Evolutionary conservation across 2,329 filamentous ascomycete genomes (phyloP).

Genomic region (Ceratocystis diversiconidia): DNA sequence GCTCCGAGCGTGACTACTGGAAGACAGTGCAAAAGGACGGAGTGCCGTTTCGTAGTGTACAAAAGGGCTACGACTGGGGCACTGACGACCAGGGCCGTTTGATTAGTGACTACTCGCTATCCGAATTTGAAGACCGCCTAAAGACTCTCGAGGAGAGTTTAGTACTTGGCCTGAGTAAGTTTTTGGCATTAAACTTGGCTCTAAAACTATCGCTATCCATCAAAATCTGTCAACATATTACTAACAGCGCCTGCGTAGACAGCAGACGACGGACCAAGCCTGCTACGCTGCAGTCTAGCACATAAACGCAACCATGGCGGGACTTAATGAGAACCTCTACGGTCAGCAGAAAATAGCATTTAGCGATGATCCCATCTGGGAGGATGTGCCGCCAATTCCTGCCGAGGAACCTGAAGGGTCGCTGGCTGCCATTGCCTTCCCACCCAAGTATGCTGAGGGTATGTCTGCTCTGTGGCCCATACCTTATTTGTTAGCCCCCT

Average conservation of each 20-base stretch:
- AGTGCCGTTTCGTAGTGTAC: constrained; percentile 34
- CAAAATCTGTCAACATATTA: too few relatives aligned
- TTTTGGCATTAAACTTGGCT: constrained; percentile 19
- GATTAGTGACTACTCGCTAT: constrained; percentile 34
- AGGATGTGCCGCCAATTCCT: constrained; percentile 68
- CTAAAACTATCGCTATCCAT: too few relatives aligned
- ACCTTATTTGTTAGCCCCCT: constrained; percentile 13
- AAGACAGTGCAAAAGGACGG: constrained; percentile 39
- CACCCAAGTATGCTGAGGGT: constrained; percentile 74
- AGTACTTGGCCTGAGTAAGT: constrained; percentile 27
- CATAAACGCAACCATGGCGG: constrained; percentile 35
- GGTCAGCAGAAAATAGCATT: constrained; percentile 33
- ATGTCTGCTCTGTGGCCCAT: constrained; percentile 19
- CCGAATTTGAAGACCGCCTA: constrained; percentile 32
- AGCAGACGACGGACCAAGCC: constrained; percentile 2
- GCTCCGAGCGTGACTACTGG: constrained; percentile 44
- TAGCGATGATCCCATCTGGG: constrained; percentile 59
- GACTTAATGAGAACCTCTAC: constrained; percentile 38
- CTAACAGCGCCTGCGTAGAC: constrained; percentile 1
- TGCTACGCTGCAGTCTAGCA: not conserved
- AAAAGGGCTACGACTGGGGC: constrained; percentile 31
- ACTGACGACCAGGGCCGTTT: constrained; percentile 36
- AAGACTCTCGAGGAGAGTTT: constrained; percentile 32
- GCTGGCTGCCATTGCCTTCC: constrained; percentile 85
- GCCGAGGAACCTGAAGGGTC: constrained; percentile 72